A percentile compares a stretch with the other conserved stretches of the same genome.
phyloP scores from a whole-genome alignment of 306 rosid species.

The Luffa acutangula region DNA sequence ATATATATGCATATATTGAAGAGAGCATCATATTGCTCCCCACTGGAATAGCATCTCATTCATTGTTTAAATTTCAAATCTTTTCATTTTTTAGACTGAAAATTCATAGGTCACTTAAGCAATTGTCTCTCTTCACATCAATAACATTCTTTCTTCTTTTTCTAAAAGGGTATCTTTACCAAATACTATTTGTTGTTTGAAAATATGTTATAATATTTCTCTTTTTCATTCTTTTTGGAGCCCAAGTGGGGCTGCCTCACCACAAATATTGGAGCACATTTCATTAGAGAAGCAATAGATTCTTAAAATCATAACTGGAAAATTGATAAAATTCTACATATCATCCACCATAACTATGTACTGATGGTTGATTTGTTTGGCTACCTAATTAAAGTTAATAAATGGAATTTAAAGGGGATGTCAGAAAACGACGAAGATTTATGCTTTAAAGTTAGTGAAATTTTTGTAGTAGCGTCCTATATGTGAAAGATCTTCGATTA shows the following conservation, averaged over 20 bases:
- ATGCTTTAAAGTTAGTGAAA: no score
- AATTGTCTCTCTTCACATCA: background rate
- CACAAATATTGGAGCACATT: constrained; percentile 1
- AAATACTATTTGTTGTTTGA: background rate
- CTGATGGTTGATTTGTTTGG: background rate
- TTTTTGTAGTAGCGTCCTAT: no score
- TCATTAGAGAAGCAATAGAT: background rate
- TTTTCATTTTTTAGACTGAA: background rate
- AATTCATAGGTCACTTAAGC: background rate
- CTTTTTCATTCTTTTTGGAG: constrained; percentile 1
- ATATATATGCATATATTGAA: no score
- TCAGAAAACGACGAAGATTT: background rate
- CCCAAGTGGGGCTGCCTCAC: background rate
- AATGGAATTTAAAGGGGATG: background rate
- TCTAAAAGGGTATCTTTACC: background rate
- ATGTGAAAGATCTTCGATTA: no score
- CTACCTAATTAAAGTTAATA: background rate
- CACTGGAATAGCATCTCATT: constrained; percentile 4
- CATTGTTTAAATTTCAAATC: background rate
- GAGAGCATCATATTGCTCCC: constrained; percentile 8
- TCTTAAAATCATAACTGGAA: background rate
- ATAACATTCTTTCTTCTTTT: background rate
- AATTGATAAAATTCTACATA: background rate
- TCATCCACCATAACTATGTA: background rate
- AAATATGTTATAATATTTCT: background rate